Evolutionary conservation across 306 rosid genomes (phyloP).

Genomic region (Boehmeria nivea): DNA sequence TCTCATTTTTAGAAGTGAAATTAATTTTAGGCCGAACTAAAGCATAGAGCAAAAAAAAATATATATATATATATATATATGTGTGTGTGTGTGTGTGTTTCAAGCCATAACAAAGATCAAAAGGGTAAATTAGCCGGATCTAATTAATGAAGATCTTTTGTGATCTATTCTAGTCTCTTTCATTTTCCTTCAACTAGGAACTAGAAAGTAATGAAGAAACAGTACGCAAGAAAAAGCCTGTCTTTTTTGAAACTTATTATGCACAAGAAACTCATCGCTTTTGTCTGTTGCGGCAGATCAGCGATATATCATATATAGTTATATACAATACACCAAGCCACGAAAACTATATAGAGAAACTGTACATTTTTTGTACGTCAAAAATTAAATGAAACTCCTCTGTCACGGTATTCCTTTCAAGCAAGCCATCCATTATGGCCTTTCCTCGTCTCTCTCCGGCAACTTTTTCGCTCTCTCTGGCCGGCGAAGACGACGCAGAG

Average conservation of each 20-base stretch:
- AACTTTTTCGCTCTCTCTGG: conserved; percentile 20
- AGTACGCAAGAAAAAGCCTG: too few relatives aligned
- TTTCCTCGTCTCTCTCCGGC: conserved; percentile 24
- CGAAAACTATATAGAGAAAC: conserved; percentile 14
- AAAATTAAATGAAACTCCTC: conserved; percentile 31
- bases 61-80: too few relatives aligned
- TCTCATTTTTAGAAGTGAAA: too few relatives aligned
- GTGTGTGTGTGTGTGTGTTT: too few relatives aligned
- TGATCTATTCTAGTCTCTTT: conserved; percentile 8
- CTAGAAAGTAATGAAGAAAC: conserved; percentile 13
- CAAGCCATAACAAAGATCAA: too few relatives aligned
- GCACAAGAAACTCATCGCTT: conserved; percentile 12
- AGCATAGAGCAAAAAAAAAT: too few relatives aligned
- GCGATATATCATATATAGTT: too few relatives aligned
- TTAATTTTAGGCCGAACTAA: too few relatives aligned
- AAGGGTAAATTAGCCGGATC: not conserved
- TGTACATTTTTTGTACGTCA: conserved; percentile 24
- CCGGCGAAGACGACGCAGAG: conserved; percentile 24
- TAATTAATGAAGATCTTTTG: not conserved
- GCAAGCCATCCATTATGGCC: conserved; percentile 27
- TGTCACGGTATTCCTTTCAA: conserved; percentile 28
- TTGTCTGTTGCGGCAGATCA: conserved; percentile 17
- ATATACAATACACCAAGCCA: conserved; percentile 33
- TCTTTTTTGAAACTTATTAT: too few relatives aligned
- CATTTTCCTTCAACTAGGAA: not conserved